phyloP scores from a whole-genome alignment of 2,329 filamentous ascomycete species.

The Fusarium musae region DNA sequence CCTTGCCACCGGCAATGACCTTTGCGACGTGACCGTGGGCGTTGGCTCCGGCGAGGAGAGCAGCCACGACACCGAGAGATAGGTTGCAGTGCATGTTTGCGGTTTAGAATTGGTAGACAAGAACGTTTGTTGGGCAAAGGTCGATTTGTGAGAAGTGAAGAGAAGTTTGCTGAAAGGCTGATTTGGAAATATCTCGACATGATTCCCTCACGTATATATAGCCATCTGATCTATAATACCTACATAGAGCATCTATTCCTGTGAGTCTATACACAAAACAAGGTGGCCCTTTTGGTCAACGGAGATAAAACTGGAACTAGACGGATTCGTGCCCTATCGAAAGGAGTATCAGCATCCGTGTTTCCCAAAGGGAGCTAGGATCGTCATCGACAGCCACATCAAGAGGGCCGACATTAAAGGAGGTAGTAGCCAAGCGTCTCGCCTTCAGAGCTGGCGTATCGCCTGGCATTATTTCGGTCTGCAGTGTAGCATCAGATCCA shows the following conservation, averaged over 20 bases:
- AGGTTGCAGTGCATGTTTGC: constrained; percentile 21
- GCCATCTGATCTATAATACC: neutral
- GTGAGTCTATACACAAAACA: constrained; percentile 11
- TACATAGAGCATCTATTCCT: neutral
- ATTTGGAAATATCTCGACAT: neutral
- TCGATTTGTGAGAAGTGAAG: neutral
- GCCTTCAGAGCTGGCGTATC: neutral
- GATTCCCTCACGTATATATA: constrained; percentile 17
- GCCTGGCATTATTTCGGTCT: constrained; percentile 10
- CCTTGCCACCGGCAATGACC: constrained; percentile 42
- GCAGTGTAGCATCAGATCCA: neutral
- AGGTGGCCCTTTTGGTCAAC: constrained; percentile 22
- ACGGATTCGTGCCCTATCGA: constrained; percentile 21
- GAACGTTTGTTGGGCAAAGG: neutral
- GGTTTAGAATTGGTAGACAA: neutral
- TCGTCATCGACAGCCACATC: constrained; percentile 5
- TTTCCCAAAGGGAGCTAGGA: constrained; percentile 13
- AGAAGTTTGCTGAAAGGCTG: constrained; percentile 9
- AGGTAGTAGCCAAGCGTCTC: constrained; percentile 17
- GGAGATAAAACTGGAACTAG: constrained; percentile 21
- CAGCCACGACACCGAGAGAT: constrained; percentile 28
- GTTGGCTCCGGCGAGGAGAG: constrained; percentile 43
- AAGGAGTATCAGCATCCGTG: constrained; percentile 30
- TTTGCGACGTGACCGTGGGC: constrained; percentile 46
- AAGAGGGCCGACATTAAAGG: constrained; percentile 21